phyloP scores from a whole-genome alignment of 164 flowering plant genomes.

The Tetracentron sinense region DNA sequence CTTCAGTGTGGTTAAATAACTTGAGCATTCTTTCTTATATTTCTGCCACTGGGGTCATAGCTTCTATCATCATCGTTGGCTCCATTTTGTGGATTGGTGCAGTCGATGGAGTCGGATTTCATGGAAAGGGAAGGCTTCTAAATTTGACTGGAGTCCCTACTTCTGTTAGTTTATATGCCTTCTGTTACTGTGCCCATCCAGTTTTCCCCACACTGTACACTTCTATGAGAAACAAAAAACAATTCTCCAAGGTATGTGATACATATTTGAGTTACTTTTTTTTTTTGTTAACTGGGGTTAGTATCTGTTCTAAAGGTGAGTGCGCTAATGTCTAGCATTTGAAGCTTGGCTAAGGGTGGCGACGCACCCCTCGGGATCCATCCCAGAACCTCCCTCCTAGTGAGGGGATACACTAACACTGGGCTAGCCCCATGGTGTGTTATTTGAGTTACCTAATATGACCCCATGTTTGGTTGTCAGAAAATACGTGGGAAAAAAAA shows the following conservation, averaged over 20 bases:
- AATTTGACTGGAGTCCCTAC: slow-evolving; percentile 64
- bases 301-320: too few relatives aligned
- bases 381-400: too few relatives aligned
- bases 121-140: slow-evolving; percentile 36
- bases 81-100: slow-evolving; percentile 54
- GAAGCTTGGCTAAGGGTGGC: too few relatives aligned
- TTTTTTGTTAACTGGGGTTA: too few relatives aligned
- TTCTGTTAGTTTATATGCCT: slow-evolving; percentile 59
- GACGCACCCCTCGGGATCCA: too few relatives aligned
- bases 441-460: too few relatives aligned
- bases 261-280: background rate
- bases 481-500: too few relatives aligned
- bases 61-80: slow-evolving; percentile 44
- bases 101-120: slow-evolving; percentile 62
- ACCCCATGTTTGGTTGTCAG: too few relatives aligned
- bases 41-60: slow-evolving; percentile 72
- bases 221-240: slow-evolving; percentile 59
- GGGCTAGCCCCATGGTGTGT: too few relatives aligned
- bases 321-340: too few relatives aligned
- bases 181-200: slow-evolving; percentile 81
- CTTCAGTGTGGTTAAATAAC: slow-evolving; percentile 55
- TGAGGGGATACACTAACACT: too few relatives aligned
- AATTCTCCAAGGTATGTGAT: slow-evolving; percentile 58
- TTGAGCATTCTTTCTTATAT: slow-evolving; percentile 50
- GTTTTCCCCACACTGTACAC: slow-evolving; percentile 77